A percentile compares a stretch with the other conserved stretches of the same genome.
phyloP scores from a whole-genome alignment of 139 green algal species.

The Tetradesmus obliquus region DNA sequence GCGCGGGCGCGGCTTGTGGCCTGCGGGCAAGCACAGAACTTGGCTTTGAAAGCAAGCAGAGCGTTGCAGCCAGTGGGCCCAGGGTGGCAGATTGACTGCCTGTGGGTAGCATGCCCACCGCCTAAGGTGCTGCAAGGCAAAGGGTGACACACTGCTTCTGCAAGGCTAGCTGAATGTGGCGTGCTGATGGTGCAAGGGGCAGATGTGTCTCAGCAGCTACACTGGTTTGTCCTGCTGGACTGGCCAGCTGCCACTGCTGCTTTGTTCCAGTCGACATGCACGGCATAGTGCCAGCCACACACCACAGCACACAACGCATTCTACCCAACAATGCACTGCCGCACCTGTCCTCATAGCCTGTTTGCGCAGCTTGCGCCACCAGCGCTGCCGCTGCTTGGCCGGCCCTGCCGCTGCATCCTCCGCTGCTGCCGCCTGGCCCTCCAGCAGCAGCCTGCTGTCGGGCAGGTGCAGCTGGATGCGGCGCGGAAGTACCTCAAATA shows the following conservation, averaged over 20 bases:
- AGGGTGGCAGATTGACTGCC: too few species aligned
- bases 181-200: too few species aligned
- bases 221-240: too few species aligned
- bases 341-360: background rate
- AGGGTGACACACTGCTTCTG: too few species aligned
- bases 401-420: background rate
- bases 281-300: background rate
- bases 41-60: too few species aligned
- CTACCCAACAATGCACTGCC: background rate
- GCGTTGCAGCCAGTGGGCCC: too few species aligned
- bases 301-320: background rate
- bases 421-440: conserved; percentile 6
- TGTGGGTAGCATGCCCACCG: too few species aligned
- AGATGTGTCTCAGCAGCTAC: too few species aligned
- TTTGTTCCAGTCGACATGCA: too few species aligned
- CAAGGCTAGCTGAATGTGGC: too few species aligned
- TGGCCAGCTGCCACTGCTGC: too few species aligned
- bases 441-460: conserved; percentile 40
- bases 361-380: background rate
- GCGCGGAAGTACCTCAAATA: conserved; percentile 37
- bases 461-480: conserved; percentile 42
- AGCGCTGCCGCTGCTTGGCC: background rate
- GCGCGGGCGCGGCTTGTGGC: background rate
- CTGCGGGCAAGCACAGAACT: background rate
- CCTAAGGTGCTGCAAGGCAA: too few species aligned